A percentile compares a stretch with the other conserved stretches of the same genome.
These are phyloP conservation scores for Rhipidocladum racemiflorum DNA, from an alignment of 176 grass and related monocot genomes.

Conservation along the genomic window DNA sequence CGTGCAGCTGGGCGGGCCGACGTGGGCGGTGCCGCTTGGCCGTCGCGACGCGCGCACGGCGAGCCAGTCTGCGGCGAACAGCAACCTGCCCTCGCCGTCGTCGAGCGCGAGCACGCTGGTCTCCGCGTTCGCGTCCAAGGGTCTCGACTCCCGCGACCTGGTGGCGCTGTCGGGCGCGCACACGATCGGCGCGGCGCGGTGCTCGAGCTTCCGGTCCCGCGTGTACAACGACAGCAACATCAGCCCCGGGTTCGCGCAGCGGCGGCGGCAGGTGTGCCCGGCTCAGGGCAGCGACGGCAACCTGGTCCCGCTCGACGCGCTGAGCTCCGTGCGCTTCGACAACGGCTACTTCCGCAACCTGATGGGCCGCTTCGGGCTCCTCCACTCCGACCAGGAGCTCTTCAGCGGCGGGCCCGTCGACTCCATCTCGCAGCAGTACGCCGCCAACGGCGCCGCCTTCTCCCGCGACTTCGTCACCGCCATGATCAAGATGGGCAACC, in stretches of 20 bases:
- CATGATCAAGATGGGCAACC: constrained; percentile 66
- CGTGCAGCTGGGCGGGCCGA: constrained; percentile 66
- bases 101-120: constrained; percentile 45
- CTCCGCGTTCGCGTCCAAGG: constrained; percentile 55
- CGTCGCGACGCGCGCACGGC: constrained; percentile 65
- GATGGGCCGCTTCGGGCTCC: constrained; percentile 29
- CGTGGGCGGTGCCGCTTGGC: constrained; percentile 64
- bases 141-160: constrained; percentile 63
- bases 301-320: constrained; percentile 51
- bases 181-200: constrained; percentile 73
- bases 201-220: constrained; percentile 56
- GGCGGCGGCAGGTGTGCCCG: constrained; percentile 37
- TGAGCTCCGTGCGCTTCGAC: constrained; percentile 48
- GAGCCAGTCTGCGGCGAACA: constrained; percentile 62
- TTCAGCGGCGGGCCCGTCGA: constrained; percentile 50
- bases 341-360: constrained; percentile 70
- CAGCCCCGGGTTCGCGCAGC: constrained; percentile 37
- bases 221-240: constrained; percentile 77
- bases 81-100: constrained; percentile 55
- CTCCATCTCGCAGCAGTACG: constrained; percentile 45
- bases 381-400: constrained; percentile 80
- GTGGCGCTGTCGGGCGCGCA: constrained; percentile 82
- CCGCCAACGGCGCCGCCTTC: constrained; percentile 31
- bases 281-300: constrained; percentile 40
- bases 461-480: constrained; percentile 51